Conservation (phyloP, 345 rosid genomes). For the Alliaria petiolata region DNA sequence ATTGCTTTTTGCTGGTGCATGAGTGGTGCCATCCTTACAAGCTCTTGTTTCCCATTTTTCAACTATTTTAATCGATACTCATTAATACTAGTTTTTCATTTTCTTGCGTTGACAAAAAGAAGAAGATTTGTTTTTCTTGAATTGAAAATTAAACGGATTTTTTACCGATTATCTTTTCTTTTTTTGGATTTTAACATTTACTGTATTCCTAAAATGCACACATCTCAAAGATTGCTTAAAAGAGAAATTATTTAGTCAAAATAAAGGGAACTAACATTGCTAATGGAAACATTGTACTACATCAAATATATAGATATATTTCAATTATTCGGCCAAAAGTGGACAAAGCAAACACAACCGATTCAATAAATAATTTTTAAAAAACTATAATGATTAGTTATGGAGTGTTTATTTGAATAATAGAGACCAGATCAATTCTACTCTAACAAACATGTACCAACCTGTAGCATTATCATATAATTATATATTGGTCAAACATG, state of each 20-base stretch:
- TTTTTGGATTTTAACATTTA: neutral
- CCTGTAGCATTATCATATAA: neutral
- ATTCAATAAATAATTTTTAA: neutral
- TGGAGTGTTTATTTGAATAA: neutral
- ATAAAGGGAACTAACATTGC: neutral
- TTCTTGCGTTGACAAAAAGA: neutral
- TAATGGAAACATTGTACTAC: neutral
- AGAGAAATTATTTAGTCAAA: neutral
- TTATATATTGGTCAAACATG: neutral
- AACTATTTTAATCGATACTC: neutral
- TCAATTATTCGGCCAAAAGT: conserved; percentile 8
- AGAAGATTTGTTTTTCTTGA: neutral
- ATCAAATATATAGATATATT: too few species aligned
- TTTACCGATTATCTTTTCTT: neutral
- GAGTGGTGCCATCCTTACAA: conserved; percentile 7
- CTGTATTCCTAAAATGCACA: neutral
- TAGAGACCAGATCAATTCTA: conserved; percentile 18
- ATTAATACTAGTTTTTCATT: neutral
- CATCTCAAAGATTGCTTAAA: neutral
- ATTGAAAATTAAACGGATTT: neutral
- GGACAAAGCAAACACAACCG: conserved; percentile 18
- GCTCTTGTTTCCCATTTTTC: neutral
- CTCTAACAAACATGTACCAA: conserved; percentile 24
- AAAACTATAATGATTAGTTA: conserved; percentile 11
- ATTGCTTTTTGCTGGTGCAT: conserved; percentile 6